Base-by-base conservation (phyloP, 768 basidiomycete species). In the Macrolepiota dolichaula region DNA sequence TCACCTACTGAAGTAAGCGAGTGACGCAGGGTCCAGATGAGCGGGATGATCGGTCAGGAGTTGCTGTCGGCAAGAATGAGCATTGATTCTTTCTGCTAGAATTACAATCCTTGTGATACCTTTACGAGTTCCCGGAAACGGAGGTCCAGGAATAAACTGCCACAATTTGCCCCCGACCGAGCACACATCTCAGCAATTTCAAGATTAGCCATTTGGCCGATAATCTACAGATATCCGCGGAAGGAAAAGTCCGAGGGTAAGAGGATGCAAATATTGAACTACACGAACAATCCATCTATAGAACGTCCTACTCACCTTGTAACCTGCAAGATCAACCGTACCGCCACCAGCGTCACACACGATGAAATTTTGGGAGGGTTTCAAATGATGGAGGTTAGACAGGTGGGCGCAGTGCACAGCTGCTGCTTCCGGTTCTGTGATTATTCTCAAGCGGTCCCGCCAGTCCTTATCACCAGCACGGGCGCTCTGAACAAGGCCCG, bases 131-230 rank as follows among this genome's bases (percentile, higher is more conserved):
- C 90, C 19, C 88, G 81, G 76, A 95, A 95, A 63, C 92, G 84
- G 50, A 95, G 76, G 75, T 95, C 94, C 57, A 95, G 83, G 76
- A 94, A 94, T 52, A 96, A 77, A 64, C 89, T 90, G 13, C 93
- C 94, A 67, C 91, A 93, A 68, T 91, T 94, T 6, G 91, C 88
- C 1, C 94, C 93, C 51, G 90, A 92, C 57, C 92, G 81, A 13
- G 92, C 92, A 63, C 89, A 91, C 76, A 95, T 88, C 74, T 96
- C 94, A 49, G 92, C 93, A 62, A 96, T 94, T 72, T 95, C 92
- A n/a, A 95, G 82, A 68, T 85, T 84, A 11, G 86, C 77, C 72
- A 91, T 79, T 64, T 91, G 83, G 4, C 92, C 94, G 57, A 90
- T 90, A 52, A 95, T 89, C 81, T 81, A 65, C 35, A 32, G 52